Evolutionary conservation across 78 protist genomes (phyloP), one percentile per base, ranked within the genome.

Genomic region (Monocercomonoides exilis): DNA sequence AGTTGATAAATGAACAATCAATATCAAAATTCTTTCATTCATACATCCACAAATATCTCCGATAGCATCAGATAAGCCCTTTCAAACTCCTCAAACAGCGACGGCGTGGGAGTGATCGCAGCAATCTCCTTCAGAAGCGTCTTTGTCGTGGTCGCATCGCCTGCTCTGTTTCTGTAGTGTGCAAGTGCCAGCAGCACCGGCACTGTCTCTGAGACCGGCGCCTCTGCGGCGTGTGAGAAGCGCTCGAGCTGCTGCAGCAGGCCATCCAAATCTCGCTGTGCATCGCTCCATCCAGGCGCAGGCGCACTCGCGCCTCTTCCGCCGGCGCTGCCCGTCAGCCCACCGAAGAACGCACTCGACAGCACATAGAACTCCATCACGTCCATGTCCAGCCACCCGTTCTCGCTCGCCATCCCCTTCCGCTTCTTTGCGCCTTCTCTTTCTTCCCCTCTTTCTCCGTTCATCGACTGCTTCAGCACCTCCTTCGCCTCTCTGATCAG

Each of bases 41-140:
- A 79, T 5, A 79, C 35, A 2, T 36, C 38, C 1, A 87, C 29
- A 36, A 77, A 87, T n/a, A 87, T 36, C 2, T 36, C 84, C 11
- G 89, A 80, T n/a, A 43, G 86, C 41, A 87, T 6, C 43, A 87
- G 3, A 44, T 70, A 87, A 44, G 89, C 86, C 4, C 45, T 1
- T 45, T 87, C 89, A 1, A 87, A 87, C 5, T 87, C 89, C 45
- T 44, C 82, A 4, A 81, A 2, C 63, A 80, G n/a, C 5, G 2
- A 2, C 77, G 87, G 82, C 45, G 6, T 43, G n/a, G 41, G 77
- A 3, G n/a, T 1, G 79, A 2, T 32, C 35, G 41, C 46, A 44
- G 42, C 11, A 11, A 85, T 2, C 3, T 4, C 1, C 77, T 85
- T 85, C n/a, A 85, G 87, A 2, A 85, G 21, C 44, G 21, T 44